Base-by-base conservation (phyloP, 768 basidiomycete genomes). In the Tephrocybe sp. region DNA sequence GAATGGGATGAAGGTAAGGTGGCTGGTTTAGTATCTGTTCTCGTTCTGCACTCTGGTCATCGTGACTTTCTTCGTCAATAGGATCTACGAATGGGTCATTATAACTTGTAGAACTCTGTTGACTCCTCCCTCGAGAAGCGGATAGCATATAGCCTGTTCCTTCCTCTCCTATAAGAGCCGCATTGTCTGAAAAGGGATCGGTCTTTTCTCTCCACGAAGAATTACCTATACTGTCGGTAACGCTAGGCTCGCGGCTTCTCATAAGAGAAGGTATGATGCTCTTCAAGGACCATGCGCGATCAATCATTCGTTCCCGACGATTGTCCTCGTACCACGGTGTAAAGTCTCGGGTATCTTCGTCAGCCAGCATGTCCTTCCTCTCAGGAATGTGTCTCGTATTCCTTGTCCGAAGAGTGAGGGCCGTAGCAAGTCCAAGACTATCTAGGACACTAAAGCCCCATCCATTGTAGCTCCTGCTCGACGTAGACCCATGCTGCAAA, bases 301-400 rank as follows among this genome's bases (percentile, higher is more conserved):
- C 71, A 4, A 65, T 69, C 33, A 71, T 72, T 8, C 67, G 71
- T 48, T 76, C 74, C 24, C 70, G 67, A 16, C 64, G 57, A 31
- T 61, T 58, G 6, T 59, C 53, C 49, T 66, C 64, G 37, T 70
- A 72, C 67, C 70, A 71, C 18, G 67, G 66, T 12, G 67, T 65
- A 55, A 86, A 80, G 13, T 80, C 75, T 8, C 74, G 71, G 2
- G 75, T 71, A 57, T 90, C 88, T 64, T 90, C 88, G 47, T 91
- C 87, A 3, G 81, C 86, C 27, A 90, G 76, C 78, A 91, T 89
- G 61, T 91, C 86, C 24, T 77, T 74, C 24, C 88, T 74, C 46
- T 71, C 57, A 19, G 57, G 55, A 43, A 61, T 47, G 50, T 62
- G 58, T 40, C 61, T 55, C 19, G 58, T 50, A 30, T 53, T 61